Conservation (phyloP, 1,284 basidiomycete genomes). For the Ceratobasidium sp. region DNA sequence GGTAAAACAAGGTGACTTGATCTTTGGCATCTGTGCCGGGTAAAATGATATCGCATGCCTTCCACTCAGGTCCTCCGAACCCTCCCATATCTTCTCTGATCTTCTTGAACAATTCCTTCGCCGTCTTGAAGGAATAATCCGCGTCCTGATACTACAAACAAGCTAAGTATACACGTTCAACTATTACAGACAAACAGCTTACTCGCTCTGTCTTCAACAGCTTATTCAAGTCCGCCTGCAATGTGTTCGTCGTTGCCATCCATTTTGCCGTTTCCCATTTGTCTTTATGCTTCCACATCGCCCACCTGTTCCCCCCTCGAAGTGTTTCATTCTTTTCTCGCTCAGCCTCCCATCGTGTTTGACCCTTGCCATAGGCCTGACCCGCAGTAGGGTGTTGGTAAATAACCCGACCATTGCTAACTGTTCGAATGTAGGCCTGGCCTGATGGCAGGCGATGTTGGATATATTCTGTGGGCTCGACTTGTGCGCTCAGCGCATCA, state of each 20-base stretch:
- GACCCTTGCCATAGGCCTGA: not conserved
- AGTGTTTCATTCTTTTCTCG: not conserved
- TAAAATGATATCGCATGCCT: not conserved
- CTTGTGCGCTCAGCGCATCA: no score
- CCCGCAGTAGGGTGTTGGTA: conserved; percentile 8
- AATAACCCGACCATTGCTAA: not conserved
- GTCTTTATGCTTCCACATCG: not conserved
- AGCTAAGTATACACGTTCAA: not conserved
- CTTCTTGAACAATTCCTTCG: not conserved
- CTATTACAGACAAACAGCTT: not conserved
- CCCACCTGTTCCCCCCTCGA: not conserved
- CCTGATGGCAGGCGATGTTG: no score
- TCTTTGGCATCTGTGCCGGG: not conserved
- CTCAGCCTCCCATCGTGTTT: conserved; percentile 1
- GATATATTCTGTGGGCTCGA: no score
- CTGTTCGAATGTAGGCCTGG: conserved; percentile 11
- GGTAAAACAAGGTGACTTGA: not conserved
- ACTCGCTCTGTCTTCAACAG: conserved; percentile 4
- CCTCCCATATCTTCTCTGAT: not conserved
- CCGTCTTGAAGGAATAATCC: not conserved
- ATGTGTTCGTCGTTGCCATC: conserved; percentile 6
- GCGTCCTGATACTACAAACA: not conserved
- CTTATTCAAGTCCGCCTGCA: not conserved
- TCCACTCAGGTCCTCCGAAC: conserved; percentile 12
- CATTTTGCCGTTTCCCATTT: conserved; percentile 5